Conservation (phyloP, 108 stramenopile genomes). For the Schizochytrium sp. region DNA sequence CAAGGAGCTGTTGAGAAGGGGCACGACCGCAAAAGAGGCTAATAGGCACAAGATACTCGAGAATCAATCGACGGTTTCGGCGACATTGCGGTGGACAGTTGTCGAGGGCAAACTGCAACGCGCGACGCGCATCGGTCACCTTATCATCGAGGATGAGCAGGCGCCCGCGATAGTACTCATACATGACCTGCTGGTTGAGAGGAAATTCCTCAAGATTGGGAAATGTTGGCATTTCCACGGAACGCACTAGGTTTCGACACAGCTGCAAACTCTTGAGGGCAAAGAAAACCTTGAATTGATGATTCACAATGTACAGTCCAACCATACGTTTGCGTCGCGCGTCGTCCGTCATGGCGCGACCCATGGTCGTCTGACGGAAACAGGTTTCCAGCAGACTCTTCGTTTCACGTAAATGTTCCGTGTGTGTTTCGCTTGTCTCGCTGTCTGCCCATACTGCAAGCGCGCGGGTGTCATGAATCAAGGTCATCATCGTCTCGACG, state of each 20-base stretch:
- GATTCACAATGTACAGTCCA: constrained; percentile 71
- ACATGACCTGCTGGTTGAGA: constrained; percentile 75
- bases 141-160: constrained; percentile 89
- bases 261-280: constrained; percentile 77
- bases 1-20: constrained; percentile 57
- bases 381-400: background rate
- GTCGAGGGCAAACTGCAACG: constrained; percentile 69
- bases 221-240: constrained; percentile 29
- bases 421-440: background rate
- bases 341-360: background rate
- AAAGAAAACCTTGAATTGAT: constrained; percentile 86
- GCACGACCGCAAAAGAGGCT: constrained; percentile 72
- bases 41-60: constrained; percentile 80
- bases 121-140: constrained; percentile 69
- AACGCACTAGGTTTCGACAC: constrained; percentile 75
- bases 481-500: background rate
- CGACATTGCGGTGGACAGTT: constrained; percentile 63
- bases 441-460: background rate
- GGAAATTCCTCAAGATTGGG: background rate
- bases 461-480: background rate
- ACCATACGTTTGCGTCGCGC: constrained; percentile 71
- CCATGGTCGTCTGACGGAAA: background rate
- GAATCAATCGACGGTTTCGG: constrained; percentile 69
- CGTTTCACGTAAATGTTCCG: background rate
- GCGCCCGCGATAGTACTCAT: constrained; percentile 72